Evolutionary conservation across 208 protist genomes (phyloP), one percentile per base, ranked within the genome.

Genomic region (Leishmania lainsoni): DNA sequence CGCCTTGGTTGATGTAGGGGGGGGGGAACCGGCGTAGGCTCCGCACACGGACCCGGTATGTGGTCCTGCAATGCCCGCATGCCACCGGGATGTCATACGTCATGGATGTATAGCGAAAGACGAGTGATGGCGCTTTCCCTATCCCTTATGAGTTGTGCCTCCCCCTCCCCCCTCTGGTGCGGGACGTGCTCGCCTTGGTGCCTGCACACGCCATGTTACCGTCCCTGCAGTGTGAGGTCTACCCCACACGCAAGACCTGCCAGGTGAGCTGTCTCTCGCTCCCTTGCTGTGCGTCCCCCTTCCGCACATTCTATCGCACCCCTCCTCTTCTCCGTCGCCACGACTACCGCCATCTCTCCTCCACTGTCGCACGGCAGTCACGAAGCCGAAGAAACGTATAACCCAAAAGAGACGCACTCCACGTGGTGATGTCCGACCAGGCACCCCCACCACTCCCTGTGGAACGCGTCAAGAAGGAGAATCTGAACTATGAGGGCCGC

Each of bases 401-500:
- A 9, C 35, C 1, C 35, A 32, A 29, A 71, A 14, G 42, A 3
- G 49, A n/a, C 2, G 16, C 58, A 29, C n/a, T 45, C 49, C 16
- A 0, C 49, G 48, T n/a, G 65, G 59, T 6, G 51, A 84, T 84
- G 81, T 84, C 69, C 26, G 66, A 45, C 22, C 32, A 75, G 22
- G 65, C 65, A 17, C 58, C 48, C 22, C 16, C 69, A 14, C n/a
- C 54, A 22, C 51, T 61, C 14, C 5, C 29, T 9, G 61, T 16
- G 35, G 10, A 29, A 10, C 1, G 29, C 1, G 74, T n/a, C 20
- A 79, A 65, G 86, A 86, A 94, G 78, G 92, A 94, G 71, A 70
- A 93, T 69, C 93, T 96, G 72, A 85, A 96, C 84, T 96, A 91
- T 68, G 91, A 93, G 71, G 90, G 91, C 48, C 83, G 87, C 22